Percentiles rank a stretch among this genome's conserved stretches.
These are phyloP conservation scores for Flaveria robusta DNA, from an alignment of 129 eudicot genomes.

Conservation along the genomic window DNA sequence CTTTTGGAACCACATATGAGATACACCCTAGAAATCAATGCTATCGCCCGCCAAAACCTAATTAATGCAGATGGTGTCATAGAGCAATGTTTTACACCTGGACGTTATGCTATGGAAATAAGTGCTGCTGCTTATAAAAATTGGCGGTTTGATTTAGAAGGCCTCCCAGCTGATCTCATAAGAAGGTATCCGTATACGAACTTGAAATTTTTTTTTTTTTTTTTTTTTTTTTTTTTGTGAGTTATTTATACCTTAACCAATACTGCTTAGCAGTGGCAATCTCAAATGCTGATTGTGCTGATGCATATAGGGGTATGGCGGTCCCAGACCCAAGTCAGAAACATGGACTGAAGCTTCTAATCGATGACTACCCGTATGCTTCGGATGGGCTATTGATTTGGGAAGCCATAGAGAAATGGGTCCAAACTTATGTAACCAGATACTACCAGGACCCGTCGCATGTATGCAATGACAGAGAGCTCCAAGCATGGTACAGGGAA, in stretches of 20 bases:
- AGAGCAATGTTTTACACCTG: conserved; percentile 86
- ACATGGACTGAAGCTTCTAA: conserved; percentile 67
- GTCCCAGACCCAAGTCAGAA: conserved; percentile 77
- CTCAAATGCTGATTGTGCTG: neutral
- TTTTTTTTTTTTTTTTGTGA: too few species aligned
- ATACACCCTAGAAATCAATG: conserved; percentile 86
- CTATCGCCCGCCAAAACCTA: conserved; percentile 74
- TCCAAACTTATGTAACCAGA: conserved; percentile 61
- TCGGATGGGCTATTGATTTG: conserved; percentile 88
- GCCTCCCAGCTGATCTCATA: conserved; percentile 87
- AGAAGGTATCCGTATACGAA: conserved; percentile 67
- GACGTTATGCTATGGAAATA: conserved; percentile 87
- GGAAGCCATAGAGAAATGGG: conserved; percentile 81
- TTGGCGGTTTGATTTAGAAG: conserved; percentile 87
- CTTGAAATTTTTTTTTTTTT: neutral
- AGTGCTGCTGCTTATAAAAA: conserved; percentile 80
- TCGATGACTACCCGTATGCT: conserved; percentile 93
- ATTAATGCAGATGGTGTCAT: conserved; percentile 81
- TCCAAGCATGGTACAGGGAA: conserved; percentile 91
- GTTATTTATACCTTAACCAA: neutral
- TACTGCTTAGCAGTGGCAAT: neutral
- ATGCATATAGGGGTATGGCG: conserved; percentile 74
- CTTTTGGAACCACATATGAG: conserved; percentile 97
- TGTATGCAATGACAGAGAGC: conserved; percentile 71
- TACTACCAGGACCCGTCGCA: conserved; percentile 65